Evolutionary conservation across 2,329 filamentous ascomycete genomes (phyloP).

Genomic region (Trichocomaceae sp.): DNA sequence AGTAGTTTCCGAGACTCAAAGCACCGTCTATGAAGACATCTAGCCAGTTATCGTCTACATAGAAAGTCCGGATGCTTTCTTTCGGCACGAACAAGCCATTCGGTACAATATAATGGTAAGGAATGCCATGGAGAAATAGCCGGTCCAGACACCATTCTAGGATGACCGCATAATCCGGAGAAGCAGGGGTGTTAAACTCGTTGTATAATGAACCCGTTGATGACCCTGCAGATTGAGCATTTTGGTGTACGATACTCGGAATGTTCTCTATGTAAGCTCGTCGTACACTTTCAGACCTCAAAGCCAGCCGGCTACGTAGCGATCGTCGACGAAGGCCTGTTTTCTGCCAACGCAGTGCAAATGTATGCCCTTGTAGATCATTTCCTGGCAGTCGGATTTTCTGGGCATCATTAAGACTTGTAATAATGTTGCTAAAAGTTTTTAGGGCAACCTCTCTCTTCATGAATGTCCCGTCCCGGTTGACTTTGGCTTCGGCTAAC

Average conservation of each 20-base stretch:
- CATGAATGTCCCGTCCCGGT: neutral
- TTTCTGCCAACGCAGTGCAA: neutral
- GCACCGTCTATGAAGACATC: conserved; percentile 42
- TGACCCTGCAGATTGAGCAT: neutral
- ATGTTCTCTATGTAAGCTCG: neutral
- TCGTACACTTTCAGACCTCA: neutral
- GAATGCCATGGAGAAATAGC: conserved; percentile 33
- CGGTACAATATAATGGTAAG: conserved; percentile 37
- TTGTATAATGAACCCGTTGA: conserved; percentile 21
- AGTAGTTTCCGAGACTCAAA: conserved; percentile 37
- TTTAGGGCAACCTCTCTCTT: neutral
- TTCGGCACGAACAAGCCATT: conserved; percentile 31
- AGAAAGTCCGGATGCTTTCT: conserved; percentile 42
- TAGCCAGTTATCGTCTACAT: conserved; percentile 41
- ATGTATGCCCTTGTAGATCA: no score
- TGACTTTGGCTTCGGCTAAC: neutral
- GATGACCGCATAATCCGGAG: conserved; percentile 34
- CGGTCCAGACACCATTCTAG: conserved; percentile 34
- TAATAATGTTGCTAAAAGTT: neutral
- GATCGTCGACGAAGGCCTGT: neutral
- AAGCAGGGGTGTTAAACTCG: conserved; percentile 26
- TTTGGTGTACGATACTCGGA: neutral
- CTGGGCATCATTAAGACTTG: neutral
- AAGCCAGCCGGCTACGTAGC: neutral
- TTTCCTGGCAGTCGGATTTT: no score